Evolutionary conservation across 768 basidiomycete species (phyloP).

Genomic region (Boletus sp.): DNA sequence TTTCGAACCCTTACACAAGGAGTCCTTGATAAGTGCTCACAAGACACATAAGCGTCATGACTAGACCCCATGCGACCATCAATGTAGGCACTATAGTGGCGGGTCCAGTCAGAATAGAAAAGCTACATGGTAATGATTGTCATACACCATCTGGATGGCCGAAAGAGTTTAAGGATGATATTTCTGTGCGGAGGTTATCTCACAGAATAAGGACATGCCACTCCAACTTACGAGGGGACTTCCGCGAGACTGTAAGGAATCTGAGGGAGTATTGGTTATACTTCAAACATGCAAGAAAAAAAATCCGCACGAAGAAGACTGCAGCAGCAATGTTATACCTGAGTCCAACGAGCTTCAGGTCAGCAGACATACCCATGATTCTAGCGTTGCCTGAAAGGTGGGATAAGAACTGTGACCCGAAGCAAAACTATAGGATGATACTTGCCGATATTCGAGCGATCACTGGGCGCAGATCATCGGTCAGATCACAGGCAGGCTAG

Average conservation of each 20-base stretch:
- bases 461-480: constrained; percentile 23
- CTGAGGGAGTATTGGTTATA: constrained; percentile 13
- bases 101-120: constrained; percentile 7
- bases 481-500: background rate
- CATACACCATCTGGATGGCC: constrained; percentile 37
- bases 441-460: constrained; percentile 46
- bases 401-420: background rate
- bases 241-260: constrained; percentile 38
- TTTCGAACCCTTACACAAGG: constrained; percentile 26
- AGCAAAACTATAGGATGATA: background rate
- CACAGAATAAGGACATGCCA: background rate
- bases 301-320: constrained; percentile 35
- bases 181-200: constrained; percentile 27
- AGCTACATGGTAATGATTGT: background rate
- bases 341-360: constrained; percentile 35
- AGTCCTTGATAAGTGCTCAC: constrained; percentile 34
- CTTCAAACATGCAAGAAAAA: background rate
- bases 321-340: constrained; percentile 40
- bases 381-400: constrained; percentile 37
- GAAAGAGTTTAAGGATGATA: constrained; percentile 35
- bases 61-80: constrained; percentile 39
- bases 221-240: constrained; percentile 35
- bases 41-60: constrained; percentile 40
- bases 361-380: constrained; percentile 43
- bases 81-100: constrained; percentile 37